Conservation (phyloP, 257 asterid species). For the Solanum peruvianum region DNA sequence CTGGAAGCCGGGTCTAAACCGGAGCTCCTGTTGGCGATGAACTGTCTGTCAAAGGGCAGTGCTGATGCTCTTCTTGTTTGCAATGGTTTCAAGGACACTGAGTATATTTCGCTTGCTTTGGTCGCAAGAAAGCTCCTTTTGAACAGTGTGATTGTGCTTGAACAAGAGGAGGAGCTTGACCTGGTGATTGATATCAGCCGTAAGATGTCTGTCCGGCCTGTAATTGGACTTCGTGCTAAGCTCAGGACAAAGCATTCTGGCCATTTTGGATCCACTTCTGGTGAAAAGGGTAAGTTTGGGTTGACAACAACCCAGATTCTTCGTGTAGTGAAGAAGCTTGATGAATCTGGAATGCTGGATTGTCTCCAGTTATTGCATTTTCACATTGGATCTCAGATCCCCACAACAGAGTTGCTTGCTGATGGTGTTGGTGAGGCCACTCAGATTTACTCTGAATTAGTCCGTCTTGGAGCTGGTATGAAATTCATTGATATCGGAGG, state of each 20-base stretch:
- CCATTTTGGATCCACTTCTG: constrained; percentile 94
- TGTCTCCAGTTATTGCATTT: constrained; percentile 89
- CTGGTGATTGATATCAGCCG: constrained; percentile 57
- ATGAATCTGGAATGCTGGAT: constrained; percentile 58
- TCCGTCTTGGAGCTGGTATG: constrained; percentile 89
- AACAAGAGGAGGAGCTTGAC: constrained; percentile 91
- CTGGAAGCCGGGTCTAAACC: constrained; percentile 97
- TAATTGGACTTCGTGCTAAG: constrained; percentile 84
- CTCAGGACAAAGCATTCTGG: constrained; percentile 89
- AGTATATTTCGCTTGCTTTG: constrained; percentile 75
- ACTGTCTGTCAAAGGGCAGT: constrained; percentile 71
- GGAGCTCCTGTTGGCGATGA: constrained; percentile 96
- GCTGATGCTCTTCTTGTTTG: constrained; percentile 68
- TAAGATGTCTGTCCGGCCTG: constrained; percentile 65
- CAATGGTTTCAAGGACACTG: constrained; percentile 90
- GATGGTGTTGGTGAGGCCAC: constrained; percentile 96
- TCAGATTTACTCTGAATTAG: constrained; percentile 73
- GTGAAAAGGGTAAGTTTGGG: constrained; percentile 95
- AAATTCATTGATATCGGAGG: constrained; percentile 82
- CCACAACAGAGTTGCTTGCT: constrained; percentile 50
- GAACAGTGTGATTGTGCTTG: constrained; percentile 81
- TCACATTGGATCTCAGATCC: constrained; percentile 98
- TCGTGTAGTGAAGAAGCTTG: constrained; percentile 70
- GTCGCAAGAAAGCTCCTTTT: constrained; percentile 61
- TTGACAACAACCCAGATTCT: constrained; percentile 72